A percentile compares a stretch with the other conserved stretches of the same genome.
Conservation (phyloP, 2,329 filamentous ascomycete species). For the Penicillium sumatraense region DNA sequence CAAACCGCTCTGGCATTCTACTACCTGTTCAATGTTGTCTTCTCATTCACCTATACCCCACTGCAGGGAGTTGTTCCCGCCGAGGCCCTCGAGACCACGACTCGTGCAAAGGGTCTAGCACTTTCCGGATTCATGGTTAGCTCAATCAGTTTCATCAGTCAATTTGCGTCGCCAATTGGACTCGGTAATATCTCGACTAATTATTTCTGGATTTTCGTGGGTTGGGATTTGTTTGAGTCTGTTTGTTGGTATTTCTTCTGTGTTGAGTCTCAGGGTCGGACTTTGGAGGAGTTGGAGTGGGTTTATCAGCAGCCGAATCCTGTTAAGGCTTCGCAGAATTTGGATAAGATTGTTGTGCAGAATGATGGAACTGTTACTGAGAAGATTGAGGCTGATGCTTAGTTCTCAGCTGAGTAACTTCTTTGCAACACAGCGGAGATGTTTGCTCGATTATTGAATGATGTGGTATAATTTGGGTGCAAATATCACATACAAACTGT, state of each 20-base stretch:
- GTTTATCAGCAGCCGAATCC: slow-evolving; percentile 56
- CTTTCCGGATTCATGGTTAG: slow-evolving; percentile 52
- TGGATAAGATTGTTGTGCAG: slow-evolving; percentile 55
- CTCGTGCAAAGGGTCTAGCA: slow-evolving; percentile 54
- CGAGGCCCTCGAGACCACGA: slow-evolving; percentile 55
- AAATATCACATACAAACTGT: too few relatives aligned
- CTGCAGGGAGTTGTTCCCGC: slow-evolving; percentile 55
- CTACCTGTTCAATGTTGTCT: slow-evolving; percentile 56
- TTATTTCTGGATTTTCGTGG: slow-evolving; percentile 53
- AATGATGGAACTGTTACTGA: slow-evolving; percentile 53
- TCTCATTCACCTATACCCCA: slow-evolving; percentile 57
- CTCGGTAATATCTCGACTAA: slow-evolving; percentile 47
- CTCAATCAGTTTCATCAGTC: slow-evolving; percentile 55
- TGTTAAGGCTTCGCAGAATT: slow-evolving; percentile 54
- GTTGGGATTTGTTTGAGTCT: slow-evolving; percentile 53
- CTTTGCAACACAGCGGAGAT: too few relatives aligned
- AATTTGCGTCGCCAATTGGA: slow-evolving; percentile 54
- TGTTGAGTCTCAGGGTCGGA: slow-evolving; percentile 56
- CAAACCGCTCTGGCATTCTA: slow-evolving; percentile 53
- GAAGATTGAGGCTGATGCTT: slow-evolving; percentile 44
- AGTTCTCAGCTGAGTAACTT: too few relatives aligned
- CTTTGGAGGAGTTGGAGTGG: slow-evolving; percentile 57
- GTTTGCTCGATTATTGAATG: too few relatives aligned
- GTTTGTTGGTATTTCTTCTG: slow-evolving; percentile 53
- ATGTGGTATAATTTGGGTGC: too few relatives aligned